Percentiles rank a stretch among this genome's conserved stretches.
Evolutionary conservation across 495 filamentous ascomycete species (phyloP).

Genomic region (Copromyces sp.): DNA sequence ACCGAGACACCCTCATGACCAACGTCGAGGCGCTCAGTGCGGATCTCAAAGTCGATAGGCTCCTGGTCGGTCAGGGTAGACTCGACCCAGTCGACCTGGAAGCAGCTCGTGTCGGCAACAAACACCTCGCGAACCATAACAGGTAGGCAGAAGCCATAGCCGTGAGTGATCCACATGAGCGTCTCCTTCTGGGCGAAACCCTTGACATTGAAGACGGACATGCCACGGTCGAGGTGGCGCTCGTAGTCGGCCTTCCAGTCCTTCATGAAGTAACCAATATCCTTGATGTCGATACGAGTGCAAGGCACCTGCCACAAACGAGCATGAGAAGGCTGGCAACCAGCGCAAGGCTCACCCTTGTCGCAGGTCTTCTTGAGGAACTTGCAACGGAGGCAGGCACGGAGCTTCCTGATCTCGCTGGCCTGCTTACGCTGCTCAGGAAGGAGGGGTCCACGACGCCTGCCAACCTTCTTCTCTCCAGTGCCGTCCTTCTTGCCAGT

Average conservation of each 20-base stretch:
- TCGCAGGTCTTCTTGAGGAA: conserved; percentile 98
- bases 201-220: conserved; percentile 88
- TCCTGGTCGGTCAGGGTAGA: conserved; percentile 51
- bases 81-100: conserved; percentile 85
- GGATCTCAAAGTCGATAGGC: conserved; percentile 68
- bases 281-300: conserved; percentile 93
- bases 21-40: conserved; percentile 75
- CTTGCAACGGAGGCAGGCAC: conserved; percentile 90
- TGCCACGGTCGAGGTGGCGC: conserved; percentile 72
- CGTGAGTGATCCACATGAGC: conserved; percentile 74
- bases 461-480: conserved; percentile 80
- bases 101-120: conserved; percentile 84
- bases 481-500: conserved; percentile 60
- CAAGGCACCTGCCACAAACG: conserved; percentile 92
- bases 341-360: conserved; percentile 85
- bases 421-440: conserved; percentile 94
- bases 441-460: conserved; percentile 73
- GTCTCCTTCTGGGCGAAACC: conserved; percentile 75
- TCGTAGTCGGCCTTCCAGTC: conserved; percentile 95
- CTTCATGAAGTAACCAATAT: conserved; percentile 95
- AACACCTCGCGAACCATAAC: conserved; percentile 85
- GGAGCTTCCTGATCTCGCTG: conserved; percentile 83
- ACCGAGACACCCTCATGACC: conserved; percentile 72
- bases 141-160: conserved; percentile 79
- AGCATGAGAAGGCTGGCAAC: conserved; percentile 86